Evolutionary conservation across 2,329 filamentous ascomycete genomes (phyloP), one percentile per base, ranked within the genome.

Genomic region (Ophiocordyceps sinensis): DNA sequence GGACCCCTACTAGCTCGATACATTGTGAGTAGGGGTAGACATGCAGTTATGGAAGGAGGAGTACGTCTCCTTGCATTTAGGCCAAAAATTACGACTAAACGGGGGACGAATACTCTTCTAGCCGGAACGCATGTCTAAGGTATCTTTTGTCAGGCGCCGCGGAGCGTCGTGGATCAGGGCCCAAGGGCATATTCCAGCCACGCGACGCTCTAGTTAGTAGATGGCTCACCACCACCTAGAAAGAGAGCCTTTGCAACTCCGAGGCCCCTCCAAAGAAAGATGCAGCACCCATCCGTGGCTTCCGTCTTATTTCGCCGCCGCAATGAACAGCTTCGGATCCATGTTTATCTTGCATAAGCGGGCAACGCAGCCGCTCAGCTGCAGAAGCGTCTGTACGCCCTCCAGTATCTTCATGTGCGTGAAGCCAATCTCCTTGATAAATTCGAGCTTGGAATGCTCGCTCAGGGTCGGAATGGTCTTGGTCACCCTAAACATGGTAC

Each of bases 361-460:
- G 14, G 85, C 87, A 19, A 98, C 73, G 57, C 89, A 96, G 11
- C 89, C 91, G 55, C 86, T 93, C 37, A 98, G 71, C 62, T 98
- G 91, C 44, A 98, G 72, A 47, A 95, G 73, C 8, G 89, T 95
- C 64, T 96, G 89, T 21, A 98, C 85, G 28, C 91, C 91, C 58
- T 98, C 91, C n/a, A 98, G 68, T 42, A 98, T 89, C 60, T 93
- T 88, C 91, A 98, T 98, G 58, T 98, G 91, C 3, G 91, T 94
- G 62, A 96, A 96, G 41, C 91, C 91, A 61, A 98, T 98, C 65
- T 95, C 91, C 65, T 87, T 89, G 65, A 96, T 94, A 53, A 96
- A 98, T 58, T 96, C 89, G 46, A 98, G 70, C 67, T 95, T 95
- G 14, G 87, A 79, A 61, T 96, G 87, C 64, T 98, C 91, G 50